phyloP scores from a whole-genome alignment of 148 eudicot genomes.

The Selenicereus undatus region DNA sequence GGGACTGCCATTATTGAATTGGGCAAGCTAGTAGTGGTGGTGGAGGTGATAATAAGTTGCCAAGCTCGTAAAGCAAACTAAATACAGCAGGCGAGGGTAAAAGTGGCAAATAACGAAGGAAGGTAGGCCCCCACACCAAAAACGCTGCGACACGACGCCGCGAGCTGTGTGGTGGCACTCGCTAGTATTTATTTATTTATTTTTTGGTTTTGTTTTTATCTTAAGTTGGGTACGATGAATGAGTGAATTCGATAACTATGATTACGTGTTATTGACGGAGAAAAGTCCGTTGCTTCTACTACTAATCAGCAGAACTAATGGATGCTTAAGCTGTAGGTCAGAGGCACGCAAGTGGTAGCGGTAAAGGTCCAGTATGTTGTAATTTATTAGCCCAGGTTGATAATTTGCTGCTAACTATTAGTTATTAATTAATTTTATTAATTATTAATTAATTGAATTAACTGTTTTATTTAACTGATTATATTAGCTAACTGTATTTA shows the following conservation, averaged over 20 bases:
- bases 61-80: neutral
- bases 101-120: neutral
- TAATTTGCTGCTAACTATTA: too few relatives aligned
- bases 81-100: neutral
- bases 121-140: neutral
- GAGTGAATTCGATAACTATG: neutral
- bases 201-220: neutral
- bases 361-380: too few relatives aligned
- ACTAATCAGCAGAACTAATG: too few relatives aligned
- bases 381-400: too few relatives aligned
- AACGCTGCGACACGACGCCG: slow-evolving; percentile 3
- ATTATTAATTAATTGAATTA: too few relatives aligned
- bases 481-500: too few relatives aligned
- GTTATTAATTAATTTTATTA: too few relatives aligned
- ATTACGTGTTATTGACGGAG: neutral
- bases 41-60: neutral
- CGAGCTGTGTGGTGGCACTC: neutral
- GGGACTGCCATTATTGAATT: neutral
- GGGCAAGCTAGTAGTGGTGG: neutral
- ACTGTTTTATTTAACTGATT: too few relatives aligned
- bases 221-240: neutral
- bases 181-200: neutral
- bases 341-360: too few relatives aligned
- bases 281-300: neutral
- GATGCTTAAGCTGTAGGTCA: too few relatives aligned